Evolutionary conservation across 306 rosid species (phyloP), one percentile per base, ranked within the genome.

Genomic region (Casuarina equisetifolia): DNA sequence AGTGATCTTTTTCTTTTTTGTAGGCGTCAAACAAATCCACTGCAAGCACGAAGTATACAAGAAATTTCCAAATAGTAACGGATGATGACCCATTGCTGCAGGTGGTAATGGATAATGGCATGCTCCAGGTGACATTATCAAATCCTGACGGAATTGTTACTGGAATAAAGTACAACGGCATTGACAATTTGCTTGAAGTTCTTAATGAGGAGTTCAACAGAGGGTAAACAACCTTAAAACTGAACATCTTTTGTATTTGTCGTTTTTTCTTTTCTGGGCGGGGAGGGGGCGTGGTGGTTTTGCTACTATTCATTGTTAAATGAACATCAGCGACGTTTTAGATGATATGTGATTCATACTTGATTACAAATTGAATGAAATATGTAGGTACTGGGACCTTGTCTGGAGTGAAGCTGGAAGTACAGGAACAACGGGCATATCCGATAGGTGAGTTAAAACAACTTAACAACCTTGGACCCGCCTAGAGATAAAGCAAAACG

Each of bases 81-180:
- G 25, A 6, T 6, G 20, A 64, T 25, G 46, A 16, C 2, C 0
- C 13, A 54, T 39, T 54, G 79, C 70, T 69, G 85, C 90, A 95
- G 99, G 97, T 92, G 80, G 88, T 90, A 82, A 86, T 95, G 90
- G 99, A 91, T 79, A 95, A 95, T 88, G 99, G 99, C 66, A 87
- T 95, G 78, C 62, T 88, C 74, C 97, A 95, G 82, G 93, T 95
- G 4, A 91, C 96, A 19, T 81, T 95, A 69, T 89, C 99, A 46
- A 91, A 88, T 49, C 97, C 99, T 0, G 97, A 70, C 49, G 99
- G 97, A 62, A 90, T 92, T 82, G 86, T 95, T 67, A 95, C 94
- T 10, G 96, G 92, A 15, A 88, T 95, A 72, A 85, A 85, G 44
- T 95, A 91, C 75, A 83, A 87, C 39, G 97, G 97, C 58, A 81